Conservation (phyloP, 768 basidiomycete species). For the Lyophyllum semitale region DNA sequence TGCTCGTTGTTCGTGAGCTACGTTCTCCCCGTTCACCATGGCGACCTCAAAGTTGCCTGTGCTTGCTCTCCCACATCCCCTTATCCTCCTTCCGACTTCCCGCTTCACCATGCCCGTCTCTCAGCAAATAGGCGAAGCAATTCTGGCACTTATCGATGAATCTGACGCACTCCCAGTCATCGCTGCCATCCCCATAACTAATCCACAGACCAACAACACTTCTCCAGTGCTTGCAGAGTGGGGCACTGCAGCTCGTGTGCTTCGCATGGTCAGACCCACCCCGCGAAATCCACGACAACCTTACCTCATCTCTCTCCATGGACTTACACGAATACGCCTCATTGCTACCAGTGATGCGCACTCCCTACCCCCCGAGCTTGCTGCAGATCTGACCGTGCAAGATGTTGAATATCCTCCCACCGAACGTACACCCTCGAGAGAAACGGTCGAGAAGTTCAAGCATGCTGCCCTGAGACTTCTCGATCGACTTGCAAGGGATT, state of each 20-base stretch:
- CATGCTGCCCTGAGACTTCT: constrained; percentile 65
- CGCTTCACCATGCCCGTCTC: constrained; percentile 69
- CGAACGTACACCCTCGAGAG: constrained; percentile 49
- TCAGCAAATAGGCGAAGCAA: constrained; percentile 58
- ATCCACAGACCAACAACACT: constrained; percentile 19
- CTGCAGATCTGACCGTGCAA: constrained; percentile 35
- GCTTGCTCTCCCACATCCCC: constrained; percentile 69
- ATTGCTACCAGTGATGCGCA: constrained; percentile 34
- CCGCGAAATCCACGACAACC: constrained; percentile 55
- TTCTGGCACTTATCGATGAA: constrained; percentile 69
- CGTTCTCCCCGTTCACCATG: constrained; percentile 25
- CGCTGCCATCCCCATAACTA: constrained; percentile 62
- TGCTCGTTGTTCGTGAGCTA: neutral
- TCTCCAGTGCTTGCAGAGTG: constrained; percentile 45
- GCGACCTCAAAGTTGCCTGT: constrained; percentile 60
- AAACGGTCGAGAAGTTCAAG: constrained; percentile 68
- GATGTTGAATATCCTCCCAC: constrained; percentile 51
- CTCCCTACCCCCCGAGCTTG: constrained; percentile 27
- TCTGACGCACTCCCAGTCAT: constrained; percentile 70
- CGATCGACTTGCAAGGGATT: constrained; percentile 60
- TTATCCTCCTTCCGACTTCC: constrained; percentile 74
- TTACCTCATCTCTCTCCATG: constrained; percentile 72
- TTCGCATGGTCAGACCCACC: constrained; percentile 67
- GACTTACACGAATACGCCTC: constrained; percentile 66
- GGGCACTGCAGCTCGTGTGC: constrained; percentile 72